phyloP scores from a whole-genome alignment of 2,329 filamentous ascomycete species.

The Aspergillus puulaauensis region DNA sequence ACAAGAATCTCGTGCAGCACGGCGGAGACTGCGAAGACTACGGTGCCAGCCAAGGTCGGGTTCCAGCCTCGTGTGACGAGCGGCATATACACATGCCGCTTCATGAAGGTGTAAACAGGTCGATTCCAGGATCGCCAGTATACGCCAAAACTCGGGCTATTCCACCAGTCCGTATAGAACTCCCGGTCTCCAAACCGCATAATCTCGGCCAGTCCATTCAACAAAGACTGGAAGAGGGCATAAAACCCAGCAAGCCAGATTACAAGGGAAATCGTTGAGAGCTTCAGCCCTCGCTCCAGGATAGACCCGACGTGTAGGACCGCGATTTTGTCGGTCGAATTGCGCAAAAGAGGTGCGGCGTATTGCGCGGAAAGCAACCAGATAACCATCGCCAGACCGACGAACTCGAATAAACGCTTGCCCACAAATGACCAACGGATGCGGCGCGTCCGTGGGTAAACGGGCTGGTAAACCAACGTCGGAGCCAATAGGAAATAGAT shows the following conservation, averaged over 20 bases:
- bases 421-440: slow-evolving; percentile 86
- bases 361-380: slow-evolving; percentile 96
- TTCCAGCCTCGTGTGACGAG: slow-evolving; percentile 82
- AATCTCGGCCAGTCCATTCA: slow-evolving; percentile 89
- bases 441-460: slow-evolving; percentile 79
- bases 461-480: slow-evolving; percentile 93
- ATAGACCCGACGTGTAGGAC: slow-evolving; percentile 78
- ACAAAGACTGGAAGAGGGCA: slow-evolving; percentile 85
- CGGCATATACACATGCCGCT: slow-evolving; percentile 86
- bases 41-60: slow-evolving; percentile 66
- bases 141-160: slow-evolving; percentile 75
- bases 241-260: slow-evolving; percentile 99
- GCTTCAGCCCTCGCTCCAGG: slow-evolving; percentile 84
- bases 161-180: slow-evolving; percentile 99
- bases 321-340: slow-evolving; percentile 85
- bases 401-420: slow-evolving; percentile 77
- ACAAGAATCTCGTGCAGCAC: slow-evolving; percentile 90
- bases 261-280: slow-evolving; percentile 90
- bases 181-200: slow-evolving; percentile 87
- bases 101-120: slow-evolving; percentile 96
- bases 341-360: slow-evolving; percentile 81
- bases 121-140: slow-evolving; percentile 99
- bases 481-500: slow-evolving; percentile 98
- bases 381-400: slow-evolving; percentile 80
- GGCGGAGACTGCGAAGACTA: slow-evolving; percentile 86